Conservation (phyloP, 257 asterid genomes). For the Solanum chmielewskii region DNA sequence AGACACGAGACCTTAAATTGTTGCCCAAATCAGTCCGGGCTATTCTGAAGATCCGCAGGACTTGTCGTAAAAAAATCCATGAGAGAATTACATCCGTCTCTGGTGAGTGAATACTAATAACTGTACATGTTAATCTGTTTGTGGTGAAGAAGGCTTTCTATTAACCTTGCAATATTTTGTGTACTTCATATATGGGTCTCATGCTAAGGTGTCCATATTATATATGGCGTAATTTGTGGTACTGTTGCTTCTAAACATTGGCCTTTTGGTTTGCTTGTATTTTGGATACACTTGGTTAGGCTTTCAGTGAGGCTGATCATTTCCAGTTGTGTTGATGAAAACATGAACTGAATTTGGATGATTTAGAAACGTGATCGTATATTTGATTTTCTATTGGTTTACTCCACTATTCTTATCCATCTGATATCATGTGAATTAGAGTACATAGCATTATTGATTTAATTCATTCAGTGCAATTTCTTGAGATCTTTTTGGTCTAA, state of each 20-base stretch:
- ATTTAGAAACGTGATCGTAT: not conserved
- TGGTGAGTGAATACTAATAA: slow-evolving; percentile 21
- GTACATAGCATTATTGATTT: not conserved
- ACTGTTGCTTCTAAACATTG: not conserved
- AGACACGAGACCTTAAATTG: slow-evolving; percentile 78
- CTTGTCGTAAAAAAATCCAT: slow-evolving; percentile 70
- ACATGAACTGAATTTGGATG: not conserved
- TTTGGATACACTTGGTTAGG: not conserved
- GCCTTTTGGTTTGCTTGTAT: not conserved
- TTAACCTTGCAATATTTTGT: not conserved
- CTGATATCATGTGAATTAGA: not conserved
- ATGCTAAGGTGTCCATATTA: not conserved
- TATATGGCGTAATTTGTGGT: not conserved
- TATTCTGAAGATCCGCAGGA: slow-evolving; percentile 48
- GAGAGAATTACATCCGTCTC: slow-evolving; percentile 67
- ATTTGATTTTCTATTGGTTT: not conserved
- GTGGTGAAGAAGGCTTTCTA: not conserved
- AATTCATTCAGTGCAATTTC: not conserved
- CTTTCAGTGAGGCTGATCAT: not conserved
- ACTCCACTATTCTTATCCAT: not conserved
- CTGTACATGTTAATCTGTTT: not conserved
- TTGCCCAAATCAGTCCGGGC: slow-evolving; percentile 45
- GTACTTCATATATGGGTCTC: not conserved
- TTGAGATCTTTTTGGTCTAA: not conserved
- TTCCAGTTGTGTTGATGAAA: not conserved